phyloP scores from a whole-genome alignment of 2,329 filamentous ascomycete species.

The Calycina herbarum region DNA sequence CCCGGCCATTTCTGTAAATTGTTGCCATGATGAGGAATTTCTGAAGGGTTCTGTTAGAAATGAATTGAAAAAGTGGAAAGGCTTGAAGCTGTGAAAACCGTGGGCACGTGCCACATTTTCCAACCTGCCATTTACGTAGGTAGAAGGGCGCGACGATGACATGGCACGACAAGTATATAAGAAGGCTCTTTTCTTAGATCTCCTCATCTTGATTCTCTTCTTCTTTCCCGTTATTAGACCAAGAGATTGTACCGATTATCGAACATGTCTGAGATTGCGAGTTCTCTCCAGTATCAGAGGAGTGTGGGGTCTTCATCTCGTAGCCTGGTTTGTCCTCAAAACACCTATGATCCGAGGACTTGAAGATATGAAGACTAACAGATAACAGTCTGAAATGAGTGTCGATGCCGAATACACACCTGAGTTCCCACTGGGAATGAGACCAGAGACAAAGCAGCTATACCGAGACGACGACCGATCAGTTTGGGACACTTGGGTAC shows the following conservation, averaged over 20 bases:
- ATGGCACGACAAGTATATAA: constrained; percentile 1
- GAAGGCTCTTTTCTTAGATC: not conserved
- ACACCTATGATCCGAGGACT: not conserved
- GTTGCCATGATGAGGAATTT: not conserved
- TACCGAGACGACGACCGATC: constrained; percentile 24
- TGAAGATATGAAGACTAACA: not conserved
- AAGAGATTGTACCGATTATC: not conserved
- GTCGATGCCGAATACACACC: constrained; percentile 19
- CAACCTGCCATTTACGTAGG: not conserved
- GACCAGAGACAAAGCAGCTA: constrained; percentile 22
- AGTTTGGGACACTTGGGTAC: constrained; percentile 24
- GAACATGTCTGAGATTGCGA: constrained; percentile 1
- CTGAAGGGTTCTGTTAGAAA: not conserved
- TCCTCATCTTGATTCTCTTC: not conserved
- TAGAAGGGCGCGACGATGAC: not conserved
- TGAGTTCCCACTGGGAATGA: constrained; percentile 8
- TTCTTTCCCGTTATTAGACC: not conserved
- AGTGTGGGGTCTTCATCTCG: constrained; percentile 5
- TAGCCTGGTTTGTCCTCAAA: not conserved
- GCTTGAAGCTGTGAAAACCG: not conserved
- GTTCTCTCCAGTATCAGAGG: constrained; percentile 8
- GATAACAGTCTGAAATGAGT: constrained; percentile 15
- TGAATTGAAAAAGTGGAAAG: not conserved
- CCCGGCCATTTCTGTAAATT: not conserved
- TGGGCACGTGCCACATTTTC: not conserved